Evolutionary conservation across 129 eudicot genomes (phyloP).

Genomic region (Flaveria sonorensis): DNA sequence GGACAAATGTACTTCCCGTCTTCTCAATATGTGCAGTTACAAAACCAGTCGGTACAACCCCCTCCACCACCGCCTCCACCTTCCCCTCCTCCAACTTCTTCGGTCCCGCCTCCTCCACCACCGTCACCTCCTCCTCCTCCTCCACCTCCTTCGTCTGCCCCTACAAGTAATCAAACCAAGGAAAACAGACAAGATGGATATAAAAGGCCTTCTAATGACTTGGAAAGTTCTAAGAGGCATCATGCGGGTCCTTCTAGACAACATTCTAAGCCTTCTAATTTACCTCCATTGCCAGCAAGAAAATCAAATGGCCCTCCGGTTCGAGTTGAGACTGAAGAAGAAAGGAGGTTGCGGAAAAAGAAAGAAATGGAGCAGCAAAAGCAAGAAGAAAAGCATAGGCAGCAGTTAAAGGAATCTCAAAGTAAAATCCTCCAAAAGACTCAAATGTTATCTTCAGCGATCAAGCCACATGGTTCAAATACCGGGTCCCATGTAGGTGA

Average conservation of each 20-base stretch:
- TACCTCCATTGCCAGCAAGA: slow-evolving; percentile 50
- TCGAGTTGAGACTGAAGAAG: slow-evolving; percentile 85
- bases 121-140: slow-evolving; percentile 76
- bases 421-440: slow-evolving; percentile 64
- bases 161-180: slow-evolving; percentile 36
- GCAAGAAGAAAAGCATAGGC: slow-evolving; percentile 75
- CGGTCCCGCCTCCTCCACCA: slow-evolving; percentile 69
- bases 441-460: slow-evolving; percentile 66
- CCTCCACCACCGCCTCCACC: slow-evolving; percentile 57
- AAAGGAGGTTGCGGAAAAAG: slow-evolving; percentile 78
- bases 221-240: slow-evolving; percentile 26
- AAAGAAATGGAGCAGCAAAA: slow-evolving; percentile 77
- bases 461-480: slow-evolving; percentile 69
- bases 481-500: slow-evolving; percentile 91
- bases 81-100: slow-evolving; percentile 52
- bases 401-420: slow-evolving; percentile 72
- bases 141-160: slow-evolving; percentile 55
- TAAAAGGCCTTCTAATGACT: slow-evolving; percentile 33
- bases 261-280: slow-evolving; percentile 50
- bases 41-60: slow-evolving; percentile 48
- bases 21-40: slow-evolving; percentile 65
- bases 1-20: slow-evolving; percentile 63
- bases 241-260: slow-evolving; percentile 46
- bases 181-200: slow-evolving; percentile 47
- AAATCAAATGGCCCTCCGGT: slow-evolving; percentile 55